phyloP scores from a whole-genome alignment of 371 early-diverging fungal species.

The Lichtheimia ramosa region DNA sequence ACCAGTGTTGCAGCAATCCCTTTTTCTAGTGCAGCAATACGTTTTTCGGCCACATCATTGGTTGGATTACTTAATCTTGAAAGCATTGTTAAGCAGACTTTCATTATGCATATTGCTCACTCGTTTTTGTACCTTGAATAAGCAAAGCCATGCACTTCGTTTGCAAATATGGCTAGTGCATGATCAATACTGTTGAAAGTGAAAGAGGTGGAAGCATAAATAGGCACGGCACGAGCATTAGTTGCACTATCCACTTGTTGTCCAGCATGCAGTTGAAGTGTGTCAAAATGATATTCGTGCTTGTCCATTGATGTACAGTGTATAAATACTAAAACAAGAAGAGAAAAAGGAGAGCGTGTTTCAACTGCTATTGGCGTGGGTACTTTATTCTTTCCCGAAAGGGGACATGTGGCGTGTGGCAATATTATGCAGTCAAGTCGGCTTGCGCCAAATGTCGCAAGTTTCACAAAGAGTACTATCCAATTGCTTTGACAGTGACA shows the following conservation, averaged over 20 bases:
- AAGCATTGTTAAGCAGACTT: background rate
- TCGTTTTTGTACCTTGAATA: background rate
- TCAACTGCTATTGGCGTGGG: too few relatives aligned
- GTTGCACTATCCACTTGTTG: slow-evolving; percentile 67
- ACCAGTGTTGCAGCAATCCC: slow-evolving; percentile 65
- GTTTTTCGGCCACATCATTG: slow-evolving; percentile 83
- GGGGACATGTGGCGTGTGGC: too few relatives aligned
- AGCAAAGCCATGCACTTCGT: slow-evolving; percentile 60
- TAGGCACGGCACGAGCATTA: slow-evolving; percentile 85
- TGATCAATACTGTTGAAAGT: slow-evolving; percentile 77
- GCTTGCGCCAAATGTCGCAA: too few relatives aligned
- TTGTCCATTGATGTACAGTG: background rate
- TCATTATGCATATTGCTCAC: background rate
- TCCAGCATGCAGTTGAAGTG: slow-evolving; percentile 92
- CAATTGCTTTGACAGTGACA: too few relatives aligned
- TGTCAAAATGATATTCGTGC: slow-evolving; percentile 66
- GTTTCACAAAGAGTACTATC: too few relatives aligned
- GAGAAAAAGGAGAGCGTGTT: too few relatives aligned
- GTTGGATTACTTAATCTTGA: slow-evolving; percentile 78
- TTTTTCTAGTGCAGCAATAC: slow-evolving; percentile 88
- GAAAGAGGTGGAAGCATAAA: slow-evolving; percentile 84
- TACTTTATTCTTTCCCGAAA: too few relatives aligned
- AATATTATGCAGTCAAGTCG: too few relatives aligned
- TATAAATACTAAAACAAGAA: too few relatives aligned
- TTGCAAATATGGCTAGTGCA: slow-evolving; percentile 77